Base-by-base conservation (phyloP, 2,329 filamentous ascomycete genomes). In the Graphilbum sp. region DNA sequence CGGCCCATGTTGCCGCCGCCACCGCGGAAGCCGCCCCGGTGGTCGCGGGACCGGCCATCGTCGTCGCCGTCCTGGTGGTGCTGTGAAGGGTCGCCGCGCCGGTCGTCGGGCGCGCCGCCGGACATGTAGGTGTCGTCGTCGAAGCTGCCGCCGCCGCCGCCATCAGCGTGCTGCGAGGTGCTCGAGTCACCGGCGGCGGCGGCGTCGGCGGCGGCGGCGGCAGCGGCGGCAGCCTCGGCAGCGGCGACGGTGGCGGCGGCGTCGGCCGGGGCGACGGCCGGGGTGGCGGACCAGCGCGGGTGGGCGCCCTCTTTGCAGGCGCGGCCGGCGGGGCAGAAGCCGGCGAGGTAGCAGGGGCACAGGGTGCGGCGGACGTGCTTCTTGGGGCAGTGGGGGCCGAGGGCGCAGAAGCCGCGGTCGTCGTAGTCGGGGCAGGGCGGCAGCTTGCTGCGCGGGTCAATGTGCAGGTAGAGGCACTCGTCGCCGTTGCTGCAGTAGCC, bases 401-500 rank as follows among this genome's bases (percentile, higher is more conserved):
- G 69, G 16, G 85, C 84, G 52, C 90, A 98, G 63, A 96, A 96
- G 2, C 90, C 90, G 48, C 80, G 77, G 44, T 94, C 85, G 44
- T 95, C 86, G 63, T 95, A 98, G 59, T 92, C 83, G 46, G 85
- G 83, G 50, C 86, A 93, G 1, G 82, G 76, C 20, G 76, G 83
- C 49, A 84, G 64, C 52, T 84, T 78, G 43, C 79, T 76, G 54
- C 84, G 71, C 36, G 86, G 81, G 50, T 90, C 84, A 50, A 92
- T 81, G 60, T 94, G 85, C 34, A 93, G 75, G 56, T 93, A 94
- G 5, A 93, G 66, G 53, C 90, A 98, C 61, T 98, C 90, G 58
- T 96, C 88, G 47, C 88, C 90, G 60, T 95, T 94, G 45, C 82
- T 84, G 62, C 90, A 98, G 57, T 92, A 95, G 40, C 85, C 85